These are phyloP conservation scores for Perkinsus olseni DNA, from an alignment of 169 alveolate genomes.

Conservation along the genomic window DNA sequence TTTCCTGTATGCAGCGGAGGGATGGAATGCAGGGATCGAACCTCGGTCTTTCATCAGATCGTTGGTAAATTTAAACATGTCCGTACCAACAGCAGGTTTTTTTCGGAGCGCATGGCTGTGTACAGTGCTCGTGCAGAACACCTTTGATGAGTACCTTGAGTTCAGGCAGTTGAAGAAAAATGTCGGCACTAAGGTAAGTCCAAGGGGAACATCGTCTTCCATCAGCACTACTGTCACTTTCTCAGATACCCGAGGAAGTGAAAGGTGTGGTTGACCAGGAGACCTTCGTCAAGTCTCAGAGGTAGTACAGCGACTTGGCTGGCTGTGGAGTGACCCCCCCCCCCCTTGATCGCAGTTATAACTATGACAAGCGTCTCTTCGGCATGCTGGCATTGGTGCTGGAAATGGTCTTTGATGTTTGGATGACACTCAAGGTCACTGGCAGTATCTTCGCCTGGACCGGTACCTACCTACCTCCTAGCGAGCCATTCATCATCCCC, in stretches of 20 bases:
- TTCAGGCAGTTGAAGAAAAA: background rate
- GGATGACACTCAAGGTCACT: constrained; percentile 9
- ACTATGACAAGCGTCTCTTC: constrained; percentile 29
- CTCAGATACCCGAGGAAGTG: background rate
- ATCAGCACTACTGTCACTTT: too few species aligned
- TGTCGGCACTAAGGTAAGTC: background rate
- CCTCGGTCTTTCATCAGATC: too few species aligned
- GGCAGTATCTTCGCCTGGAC: constrained; percentile 16
- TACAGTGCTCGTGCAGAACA: background rate
- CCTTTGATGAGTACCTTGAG: background rate
- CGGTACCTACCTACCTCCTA: too few species aligned
- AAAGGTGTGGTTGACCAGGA: background rate
- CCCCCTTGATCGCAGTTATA: constrained; percentile 18
- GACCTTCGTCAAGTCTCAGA: background rate
- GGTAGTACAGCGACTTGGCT: too few species aligned
- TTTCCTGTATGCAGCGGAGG: too few species aligned
- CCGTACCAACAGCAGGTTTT: background rate
- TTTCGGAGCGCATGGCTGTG: background rate
- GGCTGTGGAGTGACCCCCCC: too few species aligned
- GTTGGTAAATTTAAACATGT: too few species aligned
- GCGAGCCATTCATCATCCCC: constrained; percentile 15
- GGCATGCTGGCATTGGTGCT: constrained; percentile 9
- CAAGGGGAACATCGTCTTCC: too few species aligned
- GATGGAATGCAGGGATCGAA: too few species aligned
- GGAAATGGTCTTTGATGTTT: background rate